These are phyloP conservation scores for Carex littledalei DNA, from an alignment of 176 grass and related monocot genomes.

Conservation along the genomic window DNA sequence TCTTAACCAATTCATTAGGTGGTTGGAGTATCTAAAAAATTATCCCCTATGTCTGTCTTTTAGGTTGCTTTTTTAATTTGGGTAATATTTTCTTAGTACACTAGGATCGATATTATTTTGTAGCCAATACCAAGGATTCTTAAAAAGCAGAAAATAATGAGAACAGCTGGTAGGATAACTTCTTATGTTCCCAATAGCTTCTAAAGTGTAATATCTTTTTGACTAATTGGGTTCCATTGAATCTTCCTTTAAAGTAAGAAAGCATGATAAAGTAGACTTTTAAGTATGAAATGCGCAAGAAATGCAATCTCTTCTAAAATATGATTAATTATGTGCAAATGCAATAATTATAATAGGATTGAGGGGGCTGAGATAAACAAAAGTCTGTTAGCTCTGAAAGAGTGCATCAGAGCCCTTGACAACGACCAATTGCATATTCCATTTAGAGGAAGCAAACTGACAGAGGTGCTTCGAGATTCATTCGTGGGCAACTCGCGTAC, in stretches of 20 bases:
- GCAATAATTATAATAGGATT: slow-evolving; percentile 43
- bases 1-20: background rate
- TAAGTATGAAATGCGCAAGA: background rate
- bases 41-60: background rate
- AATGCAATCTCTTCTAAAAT: slow-evolving; percentile 13
- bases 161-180: background rate
- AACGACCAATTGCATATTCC: slow-evolving; percentile 99
- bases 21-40: background rate
- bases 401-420: slow-evolving; percentile 96
- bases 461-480: slow-evolving; percentile 95
- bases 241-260: background rate
- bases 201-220: slow-evolving; percentile 12
- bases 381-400: slow-evolving; percentile 89
- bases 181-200: slow-evolving; percentile 1
- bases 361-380: slow-evolving; percentile 99
- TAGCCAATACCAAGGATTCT: background rate
- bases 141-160: background rate
- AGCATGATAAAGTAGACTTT: background rate
- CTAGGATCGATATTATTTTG: background rate
- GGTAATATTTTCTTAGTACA: background rate
- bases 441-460: slow-evolving; percentile 99
- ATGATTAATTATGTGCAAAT: slow-evolving; percentile 15
- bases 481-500: slow-evolving; percentile 97
- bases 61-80: background rate
- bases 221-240: background rate